A percentile compares a stretch with the other conserved stretches of the same genome.
phyloP scores from a whole-genome alignment of 2,329 filamentous ascomycete genomes.

The Aspergillus flavus region DNA sequence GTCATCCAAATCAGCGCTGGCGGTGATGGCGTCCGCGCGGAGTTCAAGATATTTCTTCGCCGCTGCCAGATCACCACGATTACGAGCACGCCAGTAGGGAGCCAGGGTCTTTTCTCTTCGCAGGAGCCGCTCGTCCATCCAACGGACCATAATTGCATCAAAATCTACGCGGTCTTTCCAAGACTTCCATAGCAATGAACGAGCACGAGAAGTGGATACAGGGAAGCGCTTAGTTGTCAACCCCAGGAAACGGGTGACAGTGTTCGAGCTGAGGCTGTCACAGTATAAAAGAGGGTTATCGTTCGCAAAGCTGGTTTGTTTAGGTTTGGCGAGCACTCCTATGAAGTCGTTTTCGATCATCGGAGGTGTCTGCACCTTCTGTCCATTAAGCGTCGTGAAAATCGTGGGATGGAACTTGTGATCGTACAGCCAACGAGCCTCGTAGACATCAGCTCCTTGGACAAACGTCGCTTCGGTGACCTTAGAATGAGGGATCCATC shows the following conservation, averaged over 20 bases:
- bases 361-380: conserved; percentile 54
- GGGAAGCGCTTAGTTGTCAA: conserved; percentile 39
- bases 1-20: conserved; percentile 54
- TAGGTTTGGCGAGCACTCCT: conserved; percentile 47
- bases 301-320: conserved; percentile 46
- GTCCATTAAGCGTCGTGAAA: conserved; percentile 53
- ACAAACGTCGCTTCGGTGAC: conserved; percentile 59
- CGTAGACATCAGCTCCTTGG: conserved; percentile 55
- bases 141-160: conserved; percentile 53
- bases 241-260: conserved; percentile 35
- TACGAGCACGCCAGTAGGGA: conserved; percentile 51
- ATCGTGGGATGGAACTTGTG: conserved; percentile 54
- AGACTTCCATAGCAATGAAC: conserved; percentile 54
- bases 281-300: conserved; percentile 58
- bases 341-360: conserved; percentile 56
- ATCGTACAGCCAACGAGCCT: conserved; percentile 53
- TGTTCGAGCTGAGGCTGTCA: conserved; percentile 39
- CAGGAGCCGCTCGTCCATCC: conserved; percentile 54
- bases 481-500: conserved; percentile 59
- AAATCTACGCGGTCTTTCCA: conserved; percentile 52
- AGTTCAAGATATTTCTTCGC: conserved; percentile 49
- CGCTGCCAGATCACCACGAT: conserved; percentile 45
- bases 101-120: conserved; percentile 49
- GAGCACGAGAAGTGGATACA: conserved; percentile 51
- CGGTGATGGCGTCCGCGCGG: conserved; percentile 54